Evolutionary conservation across 2,329 filamentous ascomycete species (phyloP).

Genomic region (Hawksworthiomyces lignivorus): DNA sequence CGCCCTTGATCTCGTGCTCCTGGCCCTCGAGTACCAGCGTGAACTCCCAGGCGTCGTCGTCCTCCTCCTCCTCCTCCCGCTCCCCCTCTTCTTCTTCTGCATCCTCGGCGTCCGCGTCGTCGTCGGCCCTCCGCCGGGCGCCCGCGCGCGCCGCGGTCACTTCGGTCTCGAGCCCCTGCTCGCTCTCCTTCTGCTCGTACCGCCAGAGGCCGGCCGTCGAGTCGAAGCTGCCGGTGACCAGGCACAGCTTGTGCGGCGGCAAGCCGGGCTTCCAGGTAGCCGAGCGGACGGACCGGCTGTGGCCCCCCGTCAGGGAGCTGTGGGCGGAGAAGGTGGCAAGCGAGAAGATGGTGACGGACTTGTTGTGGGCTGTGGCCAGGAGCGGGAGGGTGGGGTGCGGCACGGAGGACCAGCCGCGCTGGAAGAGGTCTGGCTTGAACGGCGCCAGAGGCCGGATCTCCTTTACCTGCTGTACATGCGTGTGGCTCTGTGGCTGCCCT

Average conservation of each 20-base stretch:
- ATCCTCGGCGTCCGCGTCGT: constrained; percentile 11
- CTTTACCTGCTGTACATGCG: not conserved
- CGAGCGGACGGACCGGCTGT: constrained; percentile 81
- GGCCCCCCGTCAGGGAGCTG: constrained; percentile 74
- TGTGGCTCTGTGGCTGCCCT: too few relatives aligned
- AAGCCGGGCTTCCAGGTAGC: constrained; percentile 79
- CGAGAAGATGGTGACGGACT: constrained; percentile 83
- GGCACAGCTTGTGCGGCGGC: constrained; percentile 56
- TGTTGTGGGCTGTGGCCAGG: constrained; percentile 80
- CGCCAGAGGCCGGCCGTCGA: constrained; percentile 82
- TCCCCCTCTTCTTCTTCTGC: constrained; percentile 18
- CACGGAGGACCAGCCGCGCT: constrained; percentile 77
- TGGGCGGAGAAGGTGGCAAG: constrained; percentile 72
- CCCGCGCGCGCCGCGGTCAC: constrained; percentile 18
- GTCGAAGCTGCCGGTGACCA: constrained; percentile 92
- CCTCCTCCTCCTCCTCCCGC: constrained; percentile 41
- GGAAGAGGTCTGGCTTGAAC: constrained; percentile 50
- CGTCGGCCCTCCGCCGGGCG: too few relatives aligned
- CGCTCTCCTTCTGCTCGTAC: constrained; percentile 44
- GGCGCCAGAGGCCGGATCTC: constrained; percentile 37
- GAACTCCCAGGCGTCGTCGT: constrained; percentile 84
- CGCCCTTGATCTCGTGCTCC: constrained; percentile 83
- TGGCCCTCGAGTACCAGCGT: constrained; percentile 89
- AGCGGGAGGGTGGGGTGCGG: constrained; percentile 84
- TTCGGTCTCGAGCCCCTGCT: constrained; percentile 31